Evolutionary conservation across 768 basidiomycete species (phyloP).

Genomic region (Tulasnella sp.): DNA sequence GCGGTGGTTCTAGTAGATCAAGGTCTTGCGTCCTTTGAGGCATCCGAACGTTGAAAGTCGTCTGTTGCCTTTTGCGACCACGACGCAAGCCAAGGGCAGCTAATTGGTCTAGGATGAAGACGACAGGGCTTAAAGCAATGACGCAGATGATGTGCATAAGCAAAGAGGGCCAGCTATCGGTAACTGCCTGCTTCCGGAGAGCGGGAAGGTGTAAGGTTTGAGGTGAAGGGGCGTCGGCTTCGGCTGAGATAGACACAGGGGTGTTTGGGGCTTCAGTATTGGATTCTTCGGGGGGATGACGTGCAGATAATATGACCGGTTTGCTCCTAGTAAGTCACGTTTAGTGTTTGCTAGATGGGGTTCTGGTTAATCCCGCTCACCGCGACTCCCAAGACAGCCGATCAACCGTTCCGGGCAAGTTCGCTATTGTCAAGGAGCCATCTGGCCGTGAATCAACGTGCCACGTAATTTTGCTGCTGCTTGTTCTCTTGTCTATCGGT

Average conservation of each 20-base stretch:
- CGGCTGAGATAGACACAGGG: neutral
- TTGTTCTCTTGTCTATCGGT: neutral
- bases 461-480: slow-evolving; percentile 1
- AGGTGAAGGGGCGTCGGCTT: neutral
- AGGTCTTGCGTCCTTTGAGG: neutral
- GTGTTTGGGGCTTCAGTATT: neutral
- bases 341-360: neutral
- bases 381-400: slow-evolving; percentile 1
- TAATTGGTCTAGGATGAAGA: neutral
- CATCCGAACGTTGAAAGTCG: neutral
- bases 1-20: neutral
- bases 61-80: neutral
- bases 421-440: neutral
- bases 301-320: neutral
- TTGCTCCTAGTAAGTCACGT: neutral
- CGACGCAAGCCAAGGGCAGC: neutral
- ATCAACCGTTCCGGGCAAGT: neutral
- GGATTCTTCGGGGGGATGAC: neutral
- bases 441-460: neutral
- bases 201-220: neutral
- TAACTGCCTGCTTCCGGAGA: neutral
- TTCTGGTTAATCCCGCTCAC: neutral
- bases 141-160: neutral
- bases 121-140: neutral
- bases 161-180: neutral